phyloP scores from a whole-genome alignment of 2,329 filamentous ascomycete species.

The Westerdykella sp. region DNA sequence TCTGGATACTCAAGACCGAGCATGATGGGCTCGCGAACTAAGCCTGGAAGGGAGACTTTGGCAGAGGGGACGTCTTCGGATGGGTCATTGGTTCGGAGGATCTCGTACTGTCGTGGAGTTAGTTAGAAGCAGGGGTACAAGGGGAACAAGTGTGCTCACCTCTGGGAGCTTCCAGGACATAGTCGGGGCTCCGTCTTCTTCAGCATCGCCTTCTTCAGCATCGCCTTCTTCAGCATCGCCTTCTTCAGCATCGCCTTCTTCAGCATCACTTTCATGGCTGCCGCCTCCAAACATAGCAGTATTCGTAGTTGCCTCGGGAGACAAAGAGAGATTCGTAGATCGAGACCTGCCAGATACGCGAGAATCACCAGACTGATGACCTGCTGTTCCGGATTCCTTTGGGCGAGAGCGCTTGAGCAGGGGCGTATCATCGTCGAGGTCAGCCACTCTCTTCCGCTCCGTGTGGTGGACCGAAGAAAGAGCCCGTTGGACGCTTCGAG shows the following conservation, averaged over 20 bases:
- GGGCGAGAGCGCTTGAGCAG: neutral
- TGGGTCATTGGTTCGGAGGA: neutral
- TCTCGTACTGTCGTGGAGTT: neutral
- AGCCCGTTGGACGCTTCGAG: too few relatives aligned
- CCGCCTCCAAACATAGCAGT: too few relatives aligned
- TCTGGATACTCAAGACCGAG: conserved; percentile 20
- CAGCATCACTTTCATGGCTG: too few relatives aligned
- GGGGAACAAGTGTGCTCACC: neutral
- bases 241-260: neutral
- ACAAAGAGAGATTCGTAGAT: too few relatives aligned
- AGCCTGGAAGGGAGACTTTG: conserved; percentile 33
- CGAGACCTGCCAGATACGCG: too few relatives aligned
- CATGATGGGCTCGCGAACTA: conserved; percentile 30
- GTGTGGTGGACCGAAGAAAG: too few relatives aligned
- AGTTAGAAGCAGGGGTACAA: neutral
- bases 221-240: too few relatives aligned
- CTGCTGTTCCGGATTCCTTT: too few relatives aligned
- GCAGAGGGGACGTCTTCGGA: conserved; percentile 12
- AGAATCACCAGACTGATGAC: too few relatives aligned
- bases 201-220: neutral
- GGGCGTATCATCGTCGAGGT: neutral
- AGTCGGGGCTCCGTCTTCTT: neutral
- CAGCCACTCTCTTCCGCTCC: neutral
- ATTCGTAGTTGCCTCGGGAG: too few relatives aligned
- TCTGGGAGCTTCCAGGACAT: neutral